Base-by-base conservation (phyloP, 208 protist species). In the Naegleria lovaniensis region DNA sequence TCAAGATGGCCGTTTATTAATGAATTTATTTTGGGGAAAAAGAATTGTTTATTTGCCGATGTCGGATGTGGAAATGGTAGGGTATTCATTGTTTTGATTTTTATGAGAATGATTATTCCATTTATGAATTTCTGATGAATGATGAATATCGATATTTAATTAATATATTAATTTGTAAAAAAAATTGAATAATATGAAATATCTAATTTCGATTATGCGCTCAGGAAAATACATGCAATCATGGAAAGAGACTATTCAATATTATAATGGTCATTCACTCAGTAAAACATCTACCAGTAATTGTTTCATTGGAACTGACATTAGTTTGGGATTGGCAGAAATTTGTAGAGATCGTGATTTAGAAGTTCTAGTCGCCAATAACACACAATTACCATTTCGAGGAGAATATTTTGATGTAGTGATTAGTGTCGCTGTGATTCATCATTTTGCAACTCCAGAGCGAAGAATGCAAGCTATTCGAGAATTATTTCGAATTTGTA, bases 21-120 rank as follows among this genome's bases (percentile, higher is more conserved):
- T 15, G n/a, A 88, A 67, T 91, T 88, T 88, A 33, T 91, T 33
- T 15, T 39, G 1, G 41, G 39, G 1, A 58, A 89, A 13, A 7
- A n/a, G 9, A 85, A 85, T 41, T 84, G 75, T 48, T 91, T 41
- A 19, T 40, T 85, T 91, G 90, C 67, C 11, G 90, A 91, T 87
- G 22, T 88, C 16, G 90, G 90, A 40, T 91, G 90, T 40, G 90
- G 90, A 91, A 91, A 91, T 89, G 90, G 90, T 75, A 48, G 1
- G 43, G 5, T 83, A 89, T 29, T 89, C n/a, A 29, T 83, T 29
- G 29, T 48, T 76, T 29, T 75, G 55, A 29, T 89, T 89, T 48
- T 48, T 48, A 48, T 48, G 43, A 48, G 43, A 7, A 48, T 48
- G 43, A 48, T 9, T 48, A 48, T 48, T 48, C 43, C 1, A 48